A percentile compares a stretch with the other conserved stretches of the same genome.
Conservation (phyloP, 2,329 filamentous ascomycete species). For the Stagonosporopsis cucurbitacearum region DNA sequence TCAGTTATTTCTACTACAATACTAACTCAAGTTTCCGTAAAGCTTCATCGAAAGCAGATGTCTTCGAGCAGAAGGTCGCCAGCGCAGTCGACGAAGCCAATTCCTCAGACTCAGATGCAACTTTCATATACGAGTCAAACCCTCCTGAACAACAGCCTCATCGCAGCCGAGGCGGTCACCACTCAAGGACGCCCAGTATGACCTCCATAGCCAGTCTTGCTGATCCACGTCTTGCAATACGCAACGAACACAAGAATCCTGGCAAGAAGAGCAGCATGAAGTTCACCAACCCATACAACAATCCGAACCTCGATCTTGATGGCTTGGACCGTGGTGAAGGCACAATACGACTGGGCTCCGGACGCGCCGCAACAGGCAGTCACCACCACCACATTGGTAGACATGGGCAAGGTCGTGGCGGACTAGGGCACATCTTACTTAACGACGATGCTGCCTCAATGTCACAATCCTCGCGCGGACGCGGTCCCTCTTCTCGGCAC, state of each 20-base stretch:
- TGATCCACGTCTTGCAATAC: slow-evolving; percentile 61
- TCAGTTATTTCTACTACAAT: slow-evolving; percentile 44
- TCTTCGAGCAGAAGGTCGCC: slow-evolving; percentile 96
- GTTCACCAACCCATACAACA: slow-evolving; percentile 78
- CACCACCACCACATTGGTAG: slow-evolving; percentile 83
- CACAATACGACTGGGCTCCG: slow-evolving; percentile 50
- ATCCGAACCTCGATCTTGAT: slow-evolving; percentile 60
- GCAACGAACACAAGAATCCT: slow-evolving; percentile 68
- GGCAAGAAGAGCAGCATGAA: slow-evolving; percentile 93
- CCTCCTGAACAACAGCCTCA: slow-evolving; percentile 68
- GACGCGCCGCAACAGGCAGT: slow-evolving; percentile 63
- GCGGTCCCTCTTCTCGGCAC: slow-evolving; percentile 64
- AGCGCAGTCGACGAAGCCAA: slow-evolving; percentile 95
- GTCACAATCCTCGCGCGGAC: slow-evolving; percentile 70
- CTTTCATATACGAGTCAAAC: slow-evolving; percentile 98
- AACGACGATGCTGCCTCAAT: slow-evolving; percentile 65
- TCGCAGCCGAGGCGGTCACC: slow-evolving; percentile 81
- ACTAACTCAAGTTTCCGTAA: slow-evolving; percentile 50
- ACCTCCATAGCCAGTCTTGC: slow-evolving; percentile 78
- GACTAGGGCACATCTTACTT: slow-evolving; percentile 71
- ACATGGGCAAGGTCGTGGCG: slow-evolving; percentile 74
- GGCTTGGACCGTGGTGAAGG: slow-evolving; percentile 48
- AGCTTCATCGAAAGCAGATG: slow-evolving; percentile 94
- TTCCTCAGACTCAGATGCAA: slow-evolving; percentile 96
- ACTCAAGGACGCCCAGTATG: slow-evolving; percentile 88